Evolutionary conservation across 2,329 filamentous ascomycete species (phyloP), one percentile per base, ranked within the genome.

Genomic region (Fusarium avenaceum): DNA sequence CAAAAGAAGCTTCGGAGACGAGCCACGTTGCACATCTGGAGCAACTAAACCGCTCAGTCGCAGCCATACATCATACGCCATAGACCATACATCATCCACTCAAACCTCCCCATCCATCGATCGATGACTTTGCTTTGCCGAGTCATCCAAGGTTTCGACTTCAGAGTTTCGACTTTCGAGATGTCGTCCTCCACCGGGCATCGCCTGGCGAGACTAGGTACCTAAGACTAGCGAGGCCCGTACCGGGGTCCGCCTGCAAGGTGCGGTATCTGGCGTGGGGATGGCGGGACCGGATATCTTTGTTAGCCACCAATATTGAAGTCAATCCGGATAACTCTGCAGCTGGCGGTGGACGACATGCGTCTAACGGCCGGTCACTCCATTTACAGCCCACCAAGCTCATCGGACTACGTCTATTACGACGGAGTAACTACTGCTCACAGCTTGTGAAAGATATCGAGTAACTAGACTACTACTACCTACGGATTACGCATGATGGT

Each of bases 1-100:
- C 67, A 70, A 52, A 65, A 67, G 71, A 72, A 65, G 68, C 71
- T 71, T 68, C 64, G 70, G 68, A 76, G 65, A 67, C 73, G 73
- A 74, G 76, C 76, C 76, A 78, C 76, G 76, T 78, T 77, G 76
- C 76, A 77, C 69, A 59, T 57, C 67, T 72, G 71, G 66, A 65
- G 70, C 72, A 72, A 64, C 69, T 74, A 73, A 71, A 71, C 72
- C 73, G 70, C 70, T 73, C 72, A 74, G 69, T 70, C 67, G 66
- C 72, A 74, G 72, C 64, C 50, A 57, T 60, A 55, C 58, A 61
- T 59, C 54, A 24, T 24, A 24, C 24, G 24, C 24, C 24, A 24
- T 24, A 24, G 24, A 24, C 64, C 50, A 57, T 60, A 55, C 58
- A 61, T 59, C 54, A 49, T 66, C 58, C 47, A 58, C 28, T 30